Evolutionary conservation across 345 rosid genomes (phyloP), one percentile per base, ranked within the genome.

Genomic region (Diplotaxis tenuifolia): DNA sequence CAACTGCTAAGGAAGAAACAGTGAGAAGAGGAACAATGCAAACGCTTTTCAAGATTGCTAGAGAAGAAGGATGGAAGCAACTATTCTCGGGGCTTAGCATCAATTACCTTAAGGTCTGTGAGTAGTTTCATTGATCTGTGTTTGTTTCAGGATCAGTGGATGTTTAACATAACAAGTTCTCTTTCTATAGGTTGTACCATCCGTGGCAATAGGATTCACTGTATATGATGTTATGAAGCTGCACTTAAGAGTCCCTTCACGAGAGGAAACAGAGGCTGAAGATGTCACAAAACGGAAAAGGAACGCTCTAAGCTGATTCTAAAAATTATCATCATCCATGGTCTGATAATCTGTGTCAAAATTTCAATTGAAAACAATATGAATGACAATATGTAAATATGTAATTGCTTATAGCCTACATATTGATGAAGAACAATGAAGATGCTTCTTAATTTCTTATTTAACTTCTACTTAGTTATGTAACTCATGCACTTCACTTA

Each of bases 11-110:
- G 57, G 80, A 83, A 53, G 89, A 87, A 72, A 67, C 87, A 63
- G 82, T 78, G 79, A 84, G 96, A 85, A 77, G 23, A 55, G 79
- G 79, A 58, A 93, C 97, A 29, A 70, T 82, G 83, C 90, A 87
- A 67, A 82, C 88, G 27, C 93, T 94, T 53, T 7, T 82, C 69
- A 85, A 73, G 82, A 85, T 94, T 47, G 77, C 77, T 18, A 81
- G 78, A 78, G 87, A 67, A 71, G 93, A 94, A 84, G 98, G 98
- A n/a, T 91, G 97, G 96, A 91, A 94, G 78, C 97, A 94, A 47
- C 81, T 94, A 52, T 94, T 94, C 87, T 91, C 97, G 1, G 96
- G 95, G 74, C 84, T 94, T 36, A 91, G 95, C 82, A 87, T 94
- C 82, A 94, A 94, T 80, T 94, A 87, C 85, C 75, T 94, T 65